phyloP scores from a whole-genome alignment of 2,329 filamentous ascomycete genomes.

The Podosphaera xanthii region DNA sequence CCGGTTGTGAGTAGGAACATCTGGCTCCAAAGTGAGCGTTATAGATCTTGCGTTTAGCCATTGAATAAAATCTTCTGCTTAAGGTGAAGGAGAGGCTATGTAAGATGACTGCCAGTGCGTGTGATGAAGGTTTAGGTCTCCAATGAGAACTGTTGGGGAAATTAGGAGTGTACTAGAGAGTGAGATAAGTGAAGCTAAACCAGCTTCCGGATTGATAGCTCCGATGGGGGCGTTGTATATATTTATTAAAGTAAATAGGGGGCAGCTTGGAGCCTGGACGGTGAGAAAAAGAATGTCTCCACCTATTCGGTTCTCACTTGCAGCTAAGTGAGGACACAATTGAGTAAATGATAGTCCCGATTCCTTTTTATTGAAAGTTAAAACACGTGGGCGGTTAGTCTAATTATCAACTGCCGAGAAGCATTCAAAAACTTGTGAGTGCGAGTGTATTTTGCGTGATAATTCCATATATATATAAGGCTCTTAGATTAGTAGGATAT shows the following conservation, averaged over 20 bases:
- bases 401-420: neutral
- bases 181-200: neutral
- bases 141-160: too few relatives aligned
- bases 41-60: neutral
- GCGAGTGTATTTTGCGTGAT: neutral
- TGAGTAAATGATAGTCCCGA: neutral
- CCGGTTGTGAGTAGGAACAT: too few relatives aligned
- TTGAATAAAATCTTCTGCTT: neutral
- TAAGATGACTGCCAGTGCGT: too few relatives aligned
- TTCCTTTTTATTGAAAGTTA: neutral
- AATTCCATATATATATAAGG: neutral
- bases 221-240: neutral
- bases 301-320: too few relatives aligned
- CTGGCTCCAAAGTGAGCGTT: too few relatives aligned
- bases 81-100: too few relatives aligned
- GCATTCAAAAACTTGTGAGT: neutral
- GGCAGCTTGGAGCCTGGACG: neutral
- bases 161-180: neutral
- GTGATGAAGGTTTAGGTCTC: too few relatives aligned
- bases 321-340: too few relatives aligned
- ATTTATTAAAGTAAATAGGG: neutral
- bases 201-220: neutral
- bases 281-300: too few relatives aligned
- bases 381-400: neutral
- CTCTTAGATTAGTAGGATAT: neutral